Conservation (phyloP, 768 basidiomycete genomes). For the Serendipita vermifera region DNA sequence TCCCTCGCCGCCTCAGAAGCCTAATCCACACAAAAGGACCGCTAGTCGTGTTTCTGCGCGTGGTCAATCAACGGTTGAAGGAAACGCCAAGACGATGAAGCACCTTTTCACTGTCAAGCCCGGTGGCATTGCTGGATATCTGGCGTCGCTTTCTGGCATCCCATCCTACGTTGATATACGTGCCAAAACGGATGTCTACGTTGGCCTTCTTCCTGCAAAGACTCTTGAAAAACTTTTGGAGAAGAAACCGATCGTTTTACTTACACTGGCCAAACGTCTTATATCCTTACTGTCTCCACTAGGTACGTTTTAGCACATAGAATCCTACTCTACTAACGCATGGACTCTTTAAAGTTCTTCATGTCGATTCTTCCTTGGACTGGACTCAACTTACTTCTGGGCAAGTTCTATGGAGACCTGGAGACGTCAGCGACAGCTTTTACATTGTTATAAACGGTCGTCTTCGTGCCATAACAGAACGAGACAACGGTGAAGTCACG, state of each 20-base stretch:
- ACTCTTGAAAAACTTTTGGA: slow-evolving; percentile 85
- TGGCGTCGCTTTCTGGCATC: slow-evolving; percentile 82
- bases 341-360: slow-evolving; percentile 48
- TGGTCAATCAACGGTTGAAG: slow-evolving; percentile 15
- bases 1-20: neutral
- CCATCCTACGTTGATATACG: slow-evolving; percentile 94
- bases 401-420: slow-evolving; percentile 86
- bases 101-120: slow-evolving; percentile 90
- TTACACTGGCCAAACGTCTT: slow-evolving; percentile 91
- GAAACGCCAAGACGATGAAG: slow-evolving; percentile 36
- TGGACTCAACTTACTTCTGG: slow-evolving; percentile 98
- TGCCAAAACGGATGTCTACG: slow-evolving; percentile 97
- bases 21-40: neutral
- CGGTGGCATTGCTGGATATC: slow-evolving; percentile 94
- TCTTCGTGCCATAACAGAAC: slow-evolving; percentile 76
- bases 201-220: slow-evolving; percentile 82
- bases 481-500: slow-evolving; percentile 57
- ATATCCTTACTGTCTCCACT: slow-evolving; percentile 90
- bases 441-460: slow-evolving; percentile 98
- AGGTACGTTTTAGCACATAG: slow-evolving; percentile 30
- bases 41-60: neutral
- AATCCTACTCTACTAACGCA: neutral
- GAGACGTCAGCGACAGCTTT: slow-evolving; percentile 86
- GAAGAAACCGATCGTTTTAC: slow-evolving; percentile 84
- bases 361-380: slow-evolving; percentile 92